A percentile compares a stretch with the other conserved stretches of the same genome.
Evolutionary conservation across 2,329 filamentous ascomycete genomes (phyloP).

Genomic region (Fusarium anguioides): DNA sequence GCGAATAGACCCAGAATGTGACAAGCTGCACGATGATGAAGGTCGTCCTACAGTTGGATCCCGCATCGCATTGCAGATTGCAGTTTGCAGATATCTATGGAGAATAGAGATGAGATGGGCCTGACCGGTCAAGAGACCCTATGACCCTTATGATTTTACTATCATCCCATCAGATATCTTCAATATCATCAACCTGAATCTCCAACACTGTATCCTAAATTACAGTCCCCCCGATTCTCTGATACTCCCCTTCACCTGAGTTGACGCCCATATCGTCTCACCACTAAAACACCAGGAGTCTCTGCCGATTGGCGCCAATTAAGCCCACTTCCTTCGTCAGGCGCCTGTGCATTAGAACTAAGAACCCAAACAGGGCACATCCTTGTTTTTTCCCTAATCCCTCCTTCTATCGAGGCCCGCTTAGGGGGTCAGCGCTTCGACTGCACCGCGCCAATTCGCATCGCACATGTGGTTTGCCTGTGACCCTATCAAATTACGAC

Average conservation of each 20-base stretch:
- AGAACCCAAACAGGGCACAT: constrained; percentile 24
- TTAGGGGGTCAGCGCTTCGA: constrained; percentile 22
- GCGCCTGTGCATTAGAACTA: constrained; percentile 42
- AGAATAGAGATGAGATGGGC: constrained; percentile 18
- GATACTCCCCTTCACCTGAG: neutral
- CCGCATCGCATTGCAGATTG: constrained; percentile 27
- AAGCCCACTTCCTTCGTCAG: constrained; percentile 27
- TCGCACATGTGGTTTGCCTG: constrained; percentile 44
- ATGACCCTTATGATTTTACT: neutral
- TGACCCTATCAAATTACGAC: constrained; percentile 43
- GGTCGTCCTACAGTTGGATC: constrained; percentile 31
- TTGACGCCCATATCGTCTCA: constrained; percentile 42
- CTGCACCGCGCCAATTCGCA: constrained; percentile 25
- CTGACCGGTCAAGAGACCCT: neutral
- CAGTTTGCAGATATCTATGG: constrained; percentile 12
- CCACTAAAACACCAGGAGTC: constrained; percentile 23
- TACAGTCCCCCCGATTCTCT: neutral
- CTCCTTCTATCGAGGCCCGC: constrained; percentile 11
- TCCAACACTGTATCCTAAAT: constrained; percentile 12
- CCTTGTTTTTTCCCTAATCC: constrained; percentile 28
- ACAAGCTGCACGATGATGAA: constrained; percentile 41
- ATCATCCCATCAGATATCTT: neutral
- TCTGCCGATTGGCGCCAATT: constrained; percentile 37
- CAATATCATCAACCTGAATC: constrained; percentile 10
- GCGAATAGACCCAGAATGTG: constrained; percentile 28